Evolutionary conservation across 73 alveolate species (phyloP).

Genomic region (Tetrahymena borealis): DNA sequence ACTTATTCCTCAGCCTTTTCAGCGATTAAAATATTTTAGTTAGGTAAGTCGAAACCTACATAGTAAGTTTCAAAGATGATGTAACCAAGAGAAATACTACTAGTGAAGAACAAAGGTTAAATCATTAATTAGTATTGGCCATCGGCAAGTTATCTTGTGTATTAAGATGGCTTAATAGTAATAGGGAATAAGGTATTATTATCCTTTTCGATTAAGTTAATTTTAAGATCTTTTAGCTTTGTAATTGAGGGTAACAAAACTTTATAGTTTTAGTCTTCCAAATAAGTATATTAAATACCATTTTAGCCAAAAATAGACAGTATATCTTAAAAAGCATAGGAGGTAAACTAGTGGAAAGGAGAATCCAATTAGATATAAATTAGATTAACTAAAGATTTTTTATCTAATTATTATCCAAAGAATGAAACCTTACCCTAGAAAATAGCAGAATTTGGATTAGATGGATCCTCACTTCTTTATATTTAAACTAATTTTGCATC

Average conservation of each 20-base stretch:
- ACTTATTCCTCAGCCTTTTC: too few species aligned
- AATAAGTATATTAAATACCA: too few species aligned
- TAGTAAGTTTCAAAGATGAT: too few species aligned
- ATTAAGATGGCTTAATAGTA: neutral
- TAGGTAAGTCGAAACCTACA: too few species aligned
- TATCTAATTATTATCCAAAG: neutral
- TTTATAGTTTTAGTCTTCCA: too few species aligned
- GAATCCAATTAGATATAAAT: neutral
- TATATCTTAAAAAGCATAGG: too few species aligned
- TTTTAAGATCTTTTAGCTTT: neutral
- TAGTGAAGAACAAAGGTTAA: neutral
- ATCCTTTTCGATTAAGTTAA: neutral
- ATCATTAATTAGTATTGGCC: neutral
- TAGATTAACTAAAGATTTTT: neutral
- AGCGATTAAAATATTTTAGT: too few species aligned
- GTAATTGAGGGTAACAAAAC: too few species aligned
- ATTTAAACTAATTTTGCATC: neutral
- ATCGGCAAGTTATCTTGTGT: neutral
- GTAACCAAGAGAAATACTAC: too few species aligned
- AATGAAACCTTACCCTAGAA: neutral
- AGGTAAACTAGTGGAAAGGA: neutral
- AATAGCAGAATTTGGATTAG: neutral
- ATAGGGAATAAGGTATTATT: neutral
- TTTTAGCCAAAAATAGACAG: too few species aligned
- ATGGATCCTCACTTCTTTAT: neutral